Percentiles rank a stretch among this genome's conserved stretches.
phyloP scores from a whole-genome alignment of 306 rosid genomes.

The Inga laurina region DNA sequence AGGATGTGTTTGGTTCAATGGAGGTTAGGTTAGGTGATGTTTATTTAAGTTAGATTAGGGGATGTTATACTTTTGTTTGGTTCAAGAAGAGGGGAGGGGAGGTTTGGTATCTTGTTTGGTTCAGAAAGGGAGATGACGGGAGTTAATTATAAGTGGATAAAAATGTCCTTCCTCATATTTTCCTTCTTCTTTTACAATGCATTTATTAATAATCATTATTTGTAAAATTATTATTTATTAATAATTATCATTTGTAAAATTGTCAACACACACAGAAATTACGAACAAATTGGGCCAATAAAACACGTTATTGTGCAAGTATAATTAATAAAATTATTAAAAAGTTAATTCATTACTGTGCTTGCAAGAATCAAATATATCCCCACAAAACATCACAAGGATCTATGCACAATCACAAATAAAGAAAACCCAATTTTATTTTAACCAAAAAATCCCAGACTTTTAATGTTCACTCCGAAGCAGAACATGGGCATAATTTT shows the following conservation, averaged over 20 bases:
- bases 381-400: slow-evolving; percentile 88
- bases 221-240: too few relatives aligned
- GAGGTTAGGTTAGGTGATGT: too few relatives aligned
- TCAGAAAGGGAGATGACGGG: too few relatives aligned
- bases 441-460: slow-evolving; percentile 21
- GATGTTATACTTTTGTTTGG: too few relatives aligned
- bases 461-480: slow-evolving; percentile 16
- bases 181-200: too few relatives aligned
- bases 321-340: background rate
- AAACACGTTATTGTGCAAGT: background rate
- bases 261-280: background rate
- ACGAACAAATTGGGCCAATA: background rate
- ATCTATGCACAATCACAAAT: slow-evolving; percentile 82
- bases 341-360: background rate
- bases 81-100: too few relatives aligned
- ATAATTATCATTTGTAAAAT: background rate
- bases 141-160: too few relatives aligned
- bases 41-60: too few relatives aligned
- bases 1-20: too few relatives aligned
- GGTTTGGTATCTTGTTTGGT: too few relatives aligned
- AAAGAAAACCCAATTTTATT: slow-evolving; percentile 21
- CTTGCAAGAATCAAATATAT: background rate
- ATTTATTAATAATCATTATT: too few relatives aligned
- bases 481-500: background rate
- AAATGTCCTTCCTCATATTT: too few relatives aligned